These are phyloP conservation scores for Gnetum montanum DNA, from an alignment of 75 land plant genomes.

Conservation along the genomic window DNA sequence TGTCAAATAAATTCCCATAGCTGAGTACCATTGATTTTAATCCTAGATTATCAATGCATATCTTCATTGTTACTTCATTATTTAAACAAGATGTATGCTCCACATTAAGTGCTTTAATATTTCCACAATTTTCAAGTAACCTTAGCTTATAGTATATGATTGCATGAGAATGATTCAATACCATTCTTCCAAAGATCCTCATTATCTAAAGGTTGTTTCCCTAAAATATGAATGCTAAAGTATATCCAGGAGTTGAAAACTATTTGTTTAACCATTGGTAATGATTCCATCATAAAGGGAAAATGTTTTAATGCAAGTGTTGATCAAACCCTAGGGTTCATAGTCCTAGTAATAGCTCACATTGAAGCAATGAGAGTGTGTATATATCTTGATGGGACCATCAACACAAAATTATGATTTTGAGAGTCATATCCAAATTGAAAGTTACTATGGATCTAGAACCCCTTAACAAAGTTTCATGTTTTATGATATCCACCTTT, in stretches of 20 bases:
- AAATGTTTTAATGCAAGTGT: constrained; percentile 6
- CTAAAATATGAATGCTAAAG: constrained; percentile 23
- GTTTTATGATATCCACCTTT: neutral
- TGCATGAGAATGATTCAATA: too few relatives aligned
- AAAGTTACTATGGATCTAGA: constrained; percentile 37
- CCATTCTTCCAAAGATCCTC: too few relatives aligned
- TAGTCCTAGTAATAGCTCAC: constrained; percentile 39
- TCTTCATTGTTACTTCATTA: too few relatives aligned
- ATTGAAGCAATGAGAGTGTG: constrained; percentile 44
- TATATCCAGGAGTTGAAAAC: constrained; percentile 31
- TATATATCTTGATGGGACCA: constrained; percentile 39
- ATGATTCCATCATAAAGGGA: too few relatives aligned
- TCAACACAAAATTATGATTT: constrained; percentile 28
- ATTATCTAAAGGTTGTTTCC: constrained; percentile 16
- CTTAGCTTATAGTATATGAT: too few relatives aligned
- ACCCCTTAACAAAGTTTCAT: constrained; percentile 6
- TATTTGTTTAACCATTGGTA: constrained; percentile 23
- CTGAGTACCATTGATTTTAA: too few relatives aligned
- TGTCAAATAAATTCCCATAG: too few relatives aligned
- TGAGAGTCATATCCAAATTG: constrained; percentile 36
- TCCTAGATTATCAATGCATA: too few relatives aligned
- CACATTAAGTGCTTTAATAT: too few relatives aligned
- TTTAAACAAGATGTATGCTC: too few relatives aligned
- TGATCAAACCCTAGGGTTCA: constrained; percentile 27
- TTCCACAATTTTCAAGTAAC: too few relatives aligned